Evolutionary conservation across 2,329 filamentous ascomycete species (phyloP).

Genomic region (Rhytidhysteron rufulum): DNA sequence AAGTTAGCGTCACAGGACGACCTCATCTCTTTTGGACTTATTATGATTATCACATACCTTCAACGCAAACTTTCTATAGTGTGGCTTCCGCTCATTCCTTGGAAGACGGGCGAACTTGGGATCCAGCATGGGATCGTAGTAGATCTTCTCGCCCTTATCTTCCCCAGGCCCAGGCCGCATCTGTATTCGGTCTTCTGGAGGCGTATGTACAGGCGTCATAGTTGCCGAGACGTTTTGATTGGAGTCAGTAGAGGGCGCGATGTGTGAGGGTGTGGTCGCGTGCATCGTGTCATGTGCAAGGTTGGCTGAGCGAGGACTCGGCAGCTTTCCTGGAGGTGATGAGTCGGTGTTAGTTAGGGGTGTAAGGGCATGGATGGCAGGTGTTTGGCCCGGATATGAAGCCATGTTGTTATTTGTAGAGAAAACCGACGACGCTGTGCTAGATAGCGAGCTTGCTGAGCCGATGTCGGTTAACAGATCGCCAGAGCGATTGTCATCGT

Average conservation of each 20-base stretch:
- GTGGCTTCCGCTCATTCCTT: conserved; percentile 50
- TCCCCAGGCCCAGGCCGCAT: conserved; percentile 50
- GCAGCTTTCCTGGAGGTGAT: conserved; percentile 56
- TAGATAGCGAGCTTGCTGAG: conserved; percentile 69
- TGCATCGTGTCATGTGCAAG: conserved; percentile 33
- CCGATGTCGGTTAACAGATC: conserved; percentile 68
- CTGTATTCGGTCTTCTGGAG: conserved; percentile 42
- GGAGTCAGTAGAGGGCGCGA: conserved; percentile 27
- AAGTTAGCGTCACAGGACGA: conserved; percentile 39
- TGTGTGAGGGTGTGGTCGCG: conserved; percentile 26
- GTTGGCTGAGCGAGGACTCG: conserved; percentile 50
- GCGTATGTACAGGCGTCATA: conserved; percentile 43
- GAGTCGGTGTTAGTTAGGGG: conserved; percentile 65
- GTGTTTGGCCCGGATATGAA: conserved; percentile 53
- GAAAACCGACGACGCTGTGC: conserved; percentile 68
- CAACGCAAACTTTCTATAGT: conserved; percentile 51
- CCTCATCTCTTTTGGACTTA: conserved; percentile 24
- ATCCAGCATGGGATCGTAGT: conserved; percentile 63
- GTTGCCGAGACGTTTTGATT: conserved; percentile 43
- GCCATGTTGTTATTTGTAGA: conserved; percentile 53
- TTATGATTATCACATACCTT: conserved; percentile 38
- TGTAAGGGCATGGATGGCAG: conserved; percentile 55
- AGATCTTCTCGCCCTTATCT: conserved; percentile 55
- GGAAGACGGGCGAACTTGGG: conserved; percentile 42
- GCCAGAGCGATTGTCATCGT: conserved; percentile 40